A percentile compares a stretch with the other conserved stretches of the same genome.
Conservation (phyloP, 129 eudicot species). For the Smallanthus sonchifolius region DNA sequence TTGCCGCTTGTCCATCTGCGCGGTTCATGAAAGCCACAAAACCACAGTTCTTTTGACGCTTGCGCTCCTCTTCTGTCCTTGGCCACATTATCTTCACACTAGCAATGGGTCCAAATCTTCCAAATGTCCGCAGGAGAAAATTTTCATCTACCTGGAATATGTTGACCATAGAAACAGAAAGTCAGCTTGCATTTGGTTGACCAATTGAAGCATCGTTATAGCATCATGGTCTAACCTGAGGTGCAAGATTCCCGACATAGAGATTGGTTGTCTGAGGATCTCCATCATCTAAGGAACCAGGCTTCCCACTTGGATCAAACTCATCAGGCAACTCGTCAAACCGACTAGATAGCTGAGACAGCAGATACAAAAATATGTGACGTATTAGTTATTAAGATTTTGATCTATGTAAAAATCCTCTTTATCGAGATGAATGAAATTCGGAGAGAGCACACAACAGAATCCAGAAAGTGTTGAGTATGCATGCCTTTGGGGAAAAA, state of each 20-base stretch:
- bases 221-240: slow-evolving; percentile 54
- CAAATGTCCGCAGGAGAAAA: slow-evolving; percentile 92
- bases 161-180: not conserved
- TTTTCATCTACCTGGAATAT: slow-evolving; percentile 84
- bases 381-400: not conserved
- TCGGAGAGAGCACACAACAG: not conserved
- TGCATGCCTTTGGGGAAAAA: not conserved
- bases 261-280: slow-evolving; percentile 99
- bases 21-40: slow-evolving; percentile 98
- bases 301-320: slow-evolving; percentile 82
- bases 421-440: not conserved
- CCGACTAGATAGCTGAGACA: slow-evolving; percentile 67
- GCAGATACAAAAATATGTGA: slow-evolving; percentile 9
- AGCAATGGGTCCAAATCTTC: slow-evolving; percentile 99
- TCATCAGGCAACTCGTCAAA: slow-evolving; percentile 98
- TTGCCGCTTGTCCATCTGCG: slow-evolving; percentile 97
- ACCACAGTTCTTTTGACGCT: slow-evolving; percentile 92
- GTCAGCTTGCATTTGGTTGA: not conserved
- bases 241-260: slow-evolving; percentile 93
- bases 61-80: slow-evolving; percentile 91
- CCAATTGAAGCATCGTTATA: not conserved
- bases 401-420: not conserved
- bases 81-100: slow-evolving; percentile 99
- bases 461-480: not conserved
- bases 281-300: slow-evolving; percentile 94